Evolutionary conservation across 257 asterid species (phyloP), one percentile per base, ranked within the genome.

Genomic region (Haberlea rhodopensis): DNA sequence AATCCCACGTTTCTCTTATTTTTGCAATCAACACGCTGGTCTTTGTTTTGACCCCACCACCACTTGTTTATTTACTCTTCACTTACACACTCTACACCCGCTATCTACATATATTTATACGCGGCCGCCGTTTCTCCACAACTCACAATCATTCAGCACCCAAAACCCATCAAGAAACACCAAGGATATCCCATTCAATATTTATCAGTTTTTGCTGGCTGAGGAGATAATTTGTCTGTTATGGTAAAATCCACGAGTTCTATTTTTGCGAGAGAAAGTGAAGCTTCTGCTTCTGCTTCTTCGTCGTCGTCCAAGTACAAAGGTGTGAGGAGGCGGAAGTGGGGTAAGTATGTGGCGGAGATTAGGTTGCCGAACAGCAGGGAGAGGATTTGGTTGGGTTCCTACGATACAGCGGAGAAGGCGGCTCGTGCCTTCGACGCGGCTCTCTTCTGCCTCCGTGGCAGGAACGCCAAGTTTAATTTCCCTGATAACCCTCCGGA

Each of bases 351-450:
- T 54, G 95, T 84, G 0, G 83, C 96, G 2, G 96, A 89, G 49
- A 77, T 89, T 37, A 62, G 96, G 26, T 73, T 84, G 3, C 96
- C 96, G 1, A 86, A 89, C 25, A 83, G 91, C 62, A 37, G 96
- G 55, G 89, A 86, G 9, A 73, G 95, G 34, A 84, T 87, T 11
- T 87, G 96, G 95, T 56, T 89, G 21, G 96, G 95, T 0, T 86
- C 96, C 2, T 84, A 79, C 60, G 87, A 78, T 53, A 81, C 95
- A 5, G 78, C 91, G 0, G 88, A 80, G 63, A 84, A 88, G 64
- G 96, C 96, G 22, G 95, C 96, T 43, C 78, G 82, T 27, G 96
- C 96, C 0, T 89, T 84, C 54, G 92, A 86, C 76, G 90, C 90
- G 0, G 95, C 92, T 0, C 86, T 73, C 4, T 79, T 67, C 72